Evolutionary conservation across 164 flowering plant genomes (phyloP).

Genomic region (Annona squamosa): DNA sequence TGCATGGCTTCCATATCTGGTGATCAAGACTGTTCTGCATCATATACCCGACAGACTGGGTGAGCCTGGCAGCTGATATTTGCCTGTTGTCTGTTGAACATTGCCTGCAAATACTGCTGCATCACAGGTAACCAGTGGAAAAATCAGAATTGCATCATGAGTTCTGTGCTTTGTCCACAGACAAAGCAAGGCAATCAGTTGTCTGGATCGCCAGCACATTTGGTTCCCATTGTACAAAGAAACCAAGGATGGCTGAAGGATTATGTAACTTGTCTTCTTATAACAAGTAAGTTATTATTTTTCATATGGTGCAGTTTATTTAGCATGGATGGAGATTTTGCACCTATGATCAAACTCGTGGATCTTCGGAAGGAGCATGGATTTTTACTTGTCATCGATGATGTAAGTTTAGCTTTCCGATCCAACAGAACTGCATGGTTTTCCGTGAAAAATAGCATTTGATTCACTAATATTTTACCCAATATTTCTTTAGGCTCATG

Average conservation of each 20-base stretch:
- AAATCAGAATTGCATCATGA: neutral
- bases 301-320: constrained; percentile 58
- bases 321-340: constrained; percentile 99
- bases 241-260: neutral
- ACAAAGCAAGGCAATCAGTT: neutral
- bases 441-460: neutral
- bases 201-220: neutral
- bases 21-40: neutral
- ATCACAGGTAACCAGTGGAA: neutral
- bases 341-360: constrained; percentile 69
- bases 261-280: neutral
- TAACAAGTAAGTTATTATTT: neutral
- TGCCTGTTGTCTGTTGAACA: neutral
- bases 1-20: neutral
- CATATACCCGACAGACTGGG: neutral
- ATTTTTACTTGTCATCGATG: constrained; percentile 85
- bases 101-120: neutral
- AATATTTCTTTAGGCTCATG: constrained; percentile 53
- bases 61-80: neutral
- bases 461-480: neutral
- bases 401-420: constrained; percentile 46
- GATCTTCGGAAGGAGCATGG: constrained; percentile 71
- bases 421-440: constrained; percentile 2
- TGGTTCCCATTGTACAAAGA: neutral
- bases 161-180: neutral